These are phyloP conservation scores for Thalassiosira mediterranea DNA, from an alignment of 352 stramenopile genomes.

Conservation along the genomic window DNA sequence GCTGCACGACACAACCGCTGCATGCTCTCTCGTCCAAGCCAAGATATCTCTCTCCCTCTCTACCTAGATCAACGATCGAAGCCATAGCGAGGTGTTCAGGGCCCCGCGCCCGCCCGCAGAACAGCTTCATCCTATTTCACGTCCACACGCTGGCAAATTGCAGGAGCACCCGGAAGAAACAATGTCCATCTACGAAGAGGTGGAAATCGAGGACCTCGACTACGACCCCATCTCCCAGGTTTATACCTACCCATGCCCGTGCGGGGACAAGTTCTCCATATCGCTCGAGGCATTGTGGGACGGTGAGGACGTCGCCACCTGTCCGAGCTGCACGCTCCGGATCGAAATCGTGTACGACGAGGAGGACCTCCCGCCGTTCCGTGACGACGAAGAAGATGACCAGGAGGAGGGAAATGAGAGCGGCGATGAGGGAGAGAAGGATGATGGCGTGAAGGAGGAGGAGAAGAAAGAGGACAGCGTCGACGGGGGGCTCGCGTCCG, in stretches of 20 bases:
- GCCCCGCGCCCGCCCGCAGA: neutral
- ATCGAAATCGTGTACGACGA: conserved; percentile 96
- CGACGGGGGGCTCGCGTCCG: conserved; percentile 22
- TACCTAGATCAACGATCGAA: too few species aligned
- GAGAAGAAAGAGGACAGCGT: conserved; percentile 12
- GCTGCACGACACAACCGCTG: too few species aligned
- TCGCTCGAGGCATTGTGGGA: conserved; percentile 88
- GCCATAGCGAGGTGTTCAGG: neutral
- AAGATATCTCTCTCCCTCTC: too few species aligned
- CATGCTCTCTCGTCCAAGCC: too few species aligned
- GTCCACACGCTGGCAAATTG: neutral
- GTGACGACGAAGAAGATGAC: conserved; percentile 54
- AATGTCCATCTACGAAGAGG: conserved; percentile 95
- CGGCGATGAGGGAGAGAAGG: neutral
- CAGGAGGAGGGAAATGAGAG: conserved; percentile 23
- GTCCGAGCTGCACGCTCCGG: conserved; percentile 93
- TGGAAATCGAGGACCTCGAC: conserved; percentile 98
- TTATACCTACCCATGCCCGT: conserved; percentile 98
- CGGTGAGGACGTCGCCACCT: conserved; percentile 96
- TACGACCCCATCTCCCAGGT: conserved; percentile 92
- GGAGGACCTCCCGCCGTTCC: conserved; percentile 76
- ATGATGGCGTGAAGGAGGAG: neutral
- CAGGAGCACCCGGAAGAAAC: conserved; percentile 1
- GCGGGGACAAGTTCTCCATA: conserved; percentile 92
- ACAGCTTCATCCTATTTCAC: neutral